Percentiles rank a stretch among this genome's conserved stretches.
phyloP scores from a whole-genome alignment of 2,329 filamentous ascomycete species.

The Celoporthe dispersa region DNA sequence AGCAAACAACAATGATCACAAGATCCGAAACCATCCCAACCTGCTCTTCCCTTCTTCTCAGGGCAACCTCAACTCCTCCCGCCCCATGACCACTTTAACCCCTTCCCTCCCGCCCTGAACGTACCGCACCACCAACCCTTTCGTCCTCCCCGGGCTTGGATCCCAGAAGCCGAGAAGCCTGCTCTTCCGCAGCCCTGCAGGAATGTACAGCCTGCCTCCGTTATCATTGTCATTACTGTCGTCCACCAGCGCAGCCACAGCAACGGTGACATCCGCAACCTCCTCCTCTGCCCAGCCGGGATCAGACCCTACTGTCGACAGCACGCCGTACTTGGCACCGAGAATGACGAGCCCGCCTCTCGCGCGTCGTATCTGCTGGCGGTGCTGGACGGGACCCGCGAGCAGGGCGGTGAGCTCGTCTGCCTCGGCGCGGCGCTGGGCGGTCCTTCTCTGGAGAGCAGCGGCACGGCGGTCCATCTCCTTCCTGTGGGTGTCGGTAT shows the following conservation, averaged over 20 bases:
- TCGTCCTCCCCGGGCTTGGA: constrained; percentile 48
- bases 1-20: too few relatives aligned
- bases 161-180: constrained; percentile 57
- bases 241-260: constrained; percentile 51
- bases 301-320: neutral
- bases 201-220: constrained; percentile 43
- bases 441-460: constrained; percentile 21
- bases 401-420: constrained; percentile 51
- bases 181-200: constrained; percentile 47
- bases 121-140: constrained; percentile 53
- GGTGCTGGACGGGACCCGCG: constrained; percentile 44
- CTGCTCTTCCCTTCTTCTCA: neutral
- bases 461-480: neutral
- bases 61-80: constrained; percentile 44
- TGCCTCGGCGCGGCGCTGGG: constrained; percentile 46
- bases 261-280: constrained; percentile 55
- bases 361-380: constrained; percentile 43
- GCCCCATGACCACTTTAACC: constrained; percentile 42
- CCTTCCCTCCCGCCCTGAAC: constrained; percentile 43
- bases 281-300: constrained; percentile 42
- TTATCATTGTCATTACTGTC: constrained; percentile 29
- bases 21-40: neutral
- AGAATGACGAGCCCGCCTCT: constrained; percentile 52
- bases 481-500: neutral
- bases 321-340: constrained; percentile 52